Conservation (phyloP, 768 basidiomycete species). For the Podaxis carcinomalis region DNA sequence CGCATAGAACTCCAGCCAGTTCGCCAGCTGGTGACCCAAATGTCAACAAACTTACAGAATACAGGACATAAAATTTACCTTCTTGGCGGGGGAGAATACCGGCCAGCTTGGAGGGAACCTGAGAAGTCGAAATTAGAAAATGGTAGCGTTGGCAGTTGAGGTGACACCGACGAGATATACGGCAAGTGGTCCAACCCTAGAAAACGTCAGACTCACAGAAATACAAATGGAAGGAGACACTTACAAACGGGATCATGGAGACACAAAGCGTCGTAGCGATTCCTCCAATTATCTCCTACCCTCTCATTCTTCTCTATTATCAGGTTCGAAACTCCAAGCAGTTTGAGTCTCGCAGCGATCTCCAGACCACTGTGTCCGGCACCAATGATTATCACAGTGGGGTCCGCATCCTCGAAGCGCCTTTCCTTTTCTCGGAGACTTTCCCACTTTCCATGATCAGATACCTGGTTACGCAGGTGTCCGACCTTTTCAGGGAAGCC, state of each 20-base stretch:
- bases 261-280: constrained; percentile 54
- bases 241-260: constrained; percentile 50
- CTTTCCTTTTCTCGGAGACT: constrained; percentile 31
- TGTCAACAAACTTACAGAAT: neutral
- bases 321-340: constrained; percentile 46
- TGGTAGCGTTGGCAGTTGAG: neutral
- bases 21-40: neutral
- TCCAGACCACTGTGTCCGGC: constrained; percentile 61
- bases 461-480: constrained; percentile 27
- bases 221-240: constrained; percentile 18
- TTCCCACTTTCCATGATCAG: constrained; percentile 49
- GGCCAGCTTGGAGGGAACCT: neutral
- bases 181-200: constrained; percentile 34
- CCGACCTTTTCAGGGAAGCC: constrained; percentile 40
- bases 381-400: constrained; percentile 52
- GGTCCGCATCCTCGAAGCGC: constrained; percentile 41
- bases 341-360: constrained; percentile 56
- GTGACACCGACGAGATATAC: constrained; percentile 46
- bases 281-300: constrained; percentile 60
- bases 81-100: neutral
- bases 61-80: neutral
- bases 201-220: constrained; percentile 1
- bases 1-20: neutral
- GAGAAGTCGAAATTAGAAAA: neutral
- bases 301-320: constrained; percentile 53